Evolutionary conservation across 257 asterid genomes (phyloP).

Genomic region (Nicotiana tomentosiformis): DNA sequence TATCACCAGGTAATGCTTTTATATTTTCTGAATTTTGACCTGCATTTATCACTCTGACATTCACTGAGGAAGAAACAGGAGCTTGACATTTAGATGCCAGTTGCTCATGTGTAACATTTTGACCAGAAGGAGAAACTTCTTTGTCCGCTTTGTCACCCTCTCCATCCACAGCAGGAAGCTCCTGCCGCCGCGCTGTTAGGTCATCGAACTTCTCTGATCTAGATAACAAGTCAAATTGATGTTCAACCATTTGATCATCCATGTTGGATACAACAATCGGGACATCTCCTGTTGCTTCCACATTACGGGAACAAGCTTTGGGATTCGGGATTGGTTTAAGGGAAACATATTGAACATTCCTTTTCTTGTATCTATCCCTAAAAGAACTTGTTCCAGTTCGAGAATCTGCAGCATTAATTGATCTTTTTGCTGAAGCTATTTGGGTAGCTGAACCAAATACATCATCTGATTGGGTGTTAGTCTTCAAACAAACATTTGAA

Average conservation of each 20-base stretch:
- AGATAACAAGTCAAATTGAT: slow-evolving; percentile 6
- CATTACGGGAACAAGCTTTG: slow-evolving; percentile 1
- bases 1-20: background rate
- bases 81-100: slow-evolving; percentile 1
- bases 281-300: slow-evolving; percentile 10
- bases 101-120: background rate
- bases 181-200: background rate
- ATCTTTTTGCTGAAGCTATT: background rate
- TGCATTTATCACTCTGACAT: background rate
- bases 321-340: slow-evolving; percentile 1
- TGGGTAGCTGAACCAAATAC: slow-evolving; percentile 1
- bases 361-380: background rate
- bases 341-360: slow-evolving; percentile 5
- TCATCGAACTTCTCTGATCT: background rate
- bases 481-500: background rate
- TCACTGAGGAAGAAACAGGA: background rate
- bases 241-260: slow-evolving; percentile 4
- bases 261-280: background rate
- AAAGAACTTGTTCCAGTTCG: background rate
- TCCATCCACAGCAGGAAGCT: slow-evolving; percentile 1
- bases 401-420: slow-evolving; percentile 5
- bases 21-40: background rate
- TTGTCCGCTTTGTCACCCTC: background rate
- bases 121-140: slow-evolving; percentile 12
- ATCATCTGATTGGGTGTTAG: slow-evolving; percentile 8